Base-by-base conservation (phyloP, 1,284 basidiomycete genomes). In the Kalmanozyma brasiliensis region DNA sequence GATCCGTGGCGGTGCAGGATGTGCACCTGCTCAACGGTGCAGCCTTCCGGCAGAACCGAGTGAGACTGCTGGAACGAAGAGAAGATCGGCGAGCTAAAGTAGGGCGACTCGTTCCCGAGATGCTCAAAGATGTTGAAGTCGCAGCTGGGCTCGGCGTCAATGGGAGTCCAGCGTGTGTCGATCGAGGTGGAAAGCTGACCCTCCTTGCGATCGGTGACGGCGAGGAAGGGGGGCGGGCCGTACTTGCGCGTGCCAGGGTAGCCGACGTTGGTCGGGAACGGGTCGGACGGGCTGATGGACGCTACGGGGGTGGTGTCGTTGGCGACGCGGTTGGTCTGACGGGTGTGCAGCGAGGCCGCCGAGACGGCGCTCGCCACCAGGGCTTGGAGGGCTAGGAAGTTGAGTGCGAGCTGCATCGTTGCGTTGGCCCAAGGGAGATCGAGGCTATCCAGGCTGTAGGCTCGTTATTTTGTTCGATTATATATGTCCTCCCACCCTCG, bases 211-310 rank as follows among this genome's bases (percentile, higher is more conserved):
- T 79, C 74, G 24, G 43, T 51, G 34, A 75, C 61, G 4, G 71
- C 77, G 17, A 78, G 63, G 58, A 79, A 78, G 20, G 78, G 78
- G 4, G 68, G n/a, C 1, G 46, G 30, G 26, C 72, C 76, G n/a
- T 46, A 19, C 41, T 61, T 63, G 46, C 37, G 23, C 16, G 45
- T 61, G 40, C 78, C 77, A 3, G 58, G 37, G 48, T 69, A 74
- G n/a, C 78, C 77, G 26, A 80, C 72, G 49, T 76, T 68, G 43
- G 78, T 80, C 23, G 78, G 77, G 59, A 74, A 80, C 0, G 67
- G 52, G 19, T 44, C 38, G n/a, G 38, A 32, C 4, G 66, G 51
- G 23, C 52, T 63, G 58, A 48, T 64, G 22, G 61, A 52, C 24
- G 61, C 57, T 4, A 53, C 52, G 8, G 52, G 11, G 49, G 49